Percentiles rank a stretch among this genome's conserved stretches.
phyloP scores from a whole-genome alignment of 2,329 filamentous ascomycete species.

The Diaporthe helianthi region DNA sequence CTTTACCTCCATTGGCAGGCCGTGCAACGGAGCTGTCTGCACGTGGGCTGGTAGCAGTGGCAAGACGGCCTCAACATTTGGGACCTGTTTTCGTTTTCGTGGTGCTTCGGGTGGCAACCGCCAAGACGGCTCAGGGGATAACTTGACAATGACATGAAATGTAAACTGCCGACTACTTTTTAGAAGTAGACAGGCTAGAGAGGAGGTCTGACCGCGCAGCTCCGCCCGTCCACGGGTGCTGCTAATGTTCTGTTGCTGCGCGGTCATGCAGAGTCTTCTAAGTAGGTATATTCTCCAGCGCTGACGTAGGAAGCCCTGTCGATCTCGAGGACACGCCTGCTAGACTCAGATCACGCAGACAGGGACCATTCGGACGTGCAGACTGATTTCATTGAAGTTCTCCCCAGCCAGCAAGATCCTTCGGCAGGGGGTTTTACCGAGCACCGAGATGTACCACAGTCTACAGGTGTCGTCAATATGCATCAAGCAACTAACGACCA shows the following conservation, averaged over 20 bases:
- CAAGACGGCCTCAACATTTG: background rate
- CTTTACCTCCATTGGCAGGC: background rate
- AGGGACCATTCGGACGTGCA: background rate
- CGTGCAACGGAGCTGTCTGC: background rate
- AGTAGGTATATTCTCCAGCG: background rate
- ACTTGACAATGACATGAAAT: background rate
- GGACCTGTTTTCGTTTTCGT: background rate
- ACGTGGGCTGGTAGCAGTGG: background rate
- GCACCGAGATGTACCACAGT: too few relatives aligned
- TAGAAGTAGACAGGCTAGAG: too few relatives aligned
- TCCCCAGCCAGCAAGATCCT: background rate
- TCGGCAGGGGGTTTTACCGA: background rate
- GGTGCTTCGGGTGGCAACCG: background rate
- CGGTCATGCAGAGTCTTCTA: background rate
- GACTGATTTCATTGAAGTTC: background rate
- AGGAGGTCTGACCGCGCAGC: constrained; percentile 15
- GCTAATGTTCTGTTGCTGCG: background rate
- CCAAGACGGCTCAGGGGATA: background rate
- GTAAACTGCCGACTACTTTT: background rate
- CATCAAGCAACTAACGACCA: background rate
- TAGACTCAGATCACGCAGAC: background rate
- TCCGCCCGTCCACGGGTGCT: too few relatives aligned
- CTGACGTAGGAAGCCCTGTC: background rate
- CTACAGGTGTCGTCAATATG: background rate
- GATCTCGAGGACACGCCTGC: background rate